Conservation (phyloP, 2,329 filamentous ascomycete genomes). For the Diplodia corticola region DNA sequence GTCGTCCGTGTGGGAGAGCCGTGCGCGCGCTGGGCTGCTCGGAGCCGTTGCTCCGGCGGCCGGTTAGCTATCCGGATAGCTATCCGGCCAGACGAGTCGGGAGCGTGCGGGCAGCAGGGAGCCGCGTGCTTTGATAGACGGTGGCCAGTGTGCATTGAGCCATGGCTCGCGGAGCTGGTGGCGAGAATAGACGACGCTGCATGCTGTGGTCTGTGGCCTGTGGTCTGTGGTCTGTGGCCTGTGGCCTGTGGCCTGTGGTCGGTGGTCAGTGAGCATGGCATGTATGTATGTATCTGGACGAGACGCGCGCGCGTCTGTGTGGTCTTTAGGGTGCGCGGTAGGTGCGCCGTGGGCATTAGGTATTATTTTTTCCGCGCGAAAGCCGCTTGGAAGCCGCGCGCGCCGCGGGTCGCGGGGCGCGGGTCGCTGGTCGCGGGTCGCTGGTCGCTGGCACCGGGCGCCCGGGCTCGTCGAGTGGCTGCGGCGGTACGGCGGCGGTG, state of each 20-base stretch:
- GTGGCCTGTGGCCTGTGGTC: too few species aligned
- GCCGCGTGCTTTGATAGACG: slow-evolving; percentile 12
- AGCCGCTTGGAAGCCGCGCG: background rate
- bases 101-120: background rate
- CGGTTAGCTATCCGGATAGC: slow-evolving; percentile 19
- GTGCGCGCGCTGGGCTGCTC: background rate
- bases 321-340: background rate
- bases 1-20: background rate
- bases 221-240: too few species aligned
- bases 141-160: slow-evolving; percentile 15
- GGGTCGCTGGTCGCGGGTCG: too few species aligned
- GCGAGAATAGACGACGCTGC: background rate
- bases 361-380: background rate
- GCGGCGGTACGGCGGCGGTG: slow-evolving; percentile 12
- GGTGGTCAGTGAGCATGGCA: background rate
- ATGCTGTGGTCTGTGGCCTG: background rate
- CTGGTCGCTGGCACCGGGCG: too few species aligned
- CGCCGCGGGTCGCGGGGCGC: background rate
- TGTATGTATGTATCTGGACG: too few species aligned
- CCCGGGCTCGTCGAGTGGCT: too few species aligned
- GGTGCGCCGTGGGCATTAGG: too few species aligned
- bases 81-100: slow-evolving; percentile 10
- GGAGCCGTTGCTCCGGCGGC: slow-evolving; percentile 12
- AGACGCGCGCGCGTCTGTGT: slow-evolving; percentile 5
- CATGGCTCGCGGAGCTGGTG: background rate